These are phyloP conservation scores for Phaseolus lunatus DNA, from an alignment of 306 rosid species.

Conservation along the genomic window DNA sequence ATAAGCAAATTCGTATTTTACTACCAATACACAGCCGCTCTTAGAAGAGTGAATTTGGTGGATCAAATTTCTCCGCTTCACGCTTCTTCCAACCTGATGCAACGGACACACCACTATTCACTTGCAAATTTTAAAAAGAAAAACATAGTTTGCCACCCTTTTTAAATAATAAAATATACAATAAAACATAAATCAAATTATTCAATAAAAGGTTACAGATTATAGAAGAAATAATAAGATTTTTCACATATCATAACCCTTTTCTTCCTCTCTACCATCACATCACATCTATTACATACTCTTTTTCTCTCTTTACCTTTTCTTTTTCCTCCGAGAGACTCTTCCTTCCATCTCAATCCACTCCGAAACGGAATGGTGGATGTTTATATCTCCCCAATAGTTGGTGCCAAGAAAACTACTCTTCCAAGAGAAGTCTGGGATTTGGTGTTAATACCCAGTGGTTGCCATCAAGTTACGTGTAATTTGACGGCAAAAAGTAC, in stretches of 20 bases:
- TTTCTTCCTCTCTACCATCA: not conserved
- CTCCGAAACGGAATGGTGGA: not conserved
- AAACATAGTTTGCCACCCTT: no score
- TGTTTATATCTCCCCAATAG: not conserved
- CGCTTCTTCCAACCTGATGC: constrained; percentile 25
- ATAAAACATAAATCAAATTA: no score
- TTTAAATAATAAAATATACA: no score
- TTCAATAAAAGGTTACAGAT: no score
- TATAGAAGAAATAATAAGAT: no score
- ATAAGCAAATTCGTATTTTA: not conserved
- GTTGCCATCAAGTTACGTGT: constrained; percentile 22
- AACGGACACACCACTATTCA: not conserved
- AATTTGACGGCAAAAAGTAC: constrained; percentile 28
- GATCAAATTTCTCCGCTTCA: constrained; percentile 37
- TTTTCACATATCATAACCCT: no score
- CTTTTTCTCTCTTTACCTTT: not conserved
- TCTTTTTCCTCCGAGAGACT: not conserved
- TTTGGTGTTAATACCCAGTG: constrained; percentile 7
- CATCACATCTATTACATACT: not conserved
- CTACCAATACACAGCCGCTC: constrained; percentile 28
- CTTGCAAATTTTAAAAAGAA: constrained; percentile 1
- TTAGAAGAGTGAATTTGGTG: constrained; percentile 19
- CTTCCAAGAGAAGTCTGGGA: constrained; percentile 17
- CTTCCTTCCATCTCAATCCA: not conserved
- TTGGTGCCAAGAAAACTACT: constrained; percentile 27